Base-by-base conservation (phyloP, 768 basidiomycete species). In the Jaapia argillacea region DNA sequence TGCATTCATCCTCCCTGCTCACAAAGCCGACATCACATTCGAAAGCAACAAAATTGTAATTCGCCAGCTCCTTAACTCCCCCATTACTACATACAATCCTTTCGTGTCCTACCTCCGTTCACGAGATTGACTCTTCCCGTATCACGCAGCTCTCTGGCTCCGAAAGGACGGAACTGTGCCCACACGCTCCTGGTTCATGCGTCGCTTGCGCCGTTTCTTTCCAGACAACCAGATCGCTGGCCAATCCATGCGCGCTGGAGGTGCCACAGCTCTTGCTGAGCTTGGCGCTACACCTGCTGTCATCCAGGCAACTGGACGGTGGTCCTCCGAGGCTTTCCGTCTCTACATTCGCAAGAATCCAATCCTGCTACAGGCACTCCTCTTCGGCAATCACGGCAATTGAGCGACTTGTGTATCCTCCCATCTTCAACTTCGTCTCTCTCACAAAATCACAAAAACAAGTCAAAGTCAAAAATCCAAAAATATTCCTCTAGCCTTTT, bases 281-380 rank as follows among this genome's bases (percentile, higher is more conserved):
- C 23, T 45, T 0, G 65, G 68, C 0, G 49, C 55, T 1, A 39
- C 62, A 0, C 54, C 58, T 1, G 40, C 52, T 25, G 25, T 51
- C 20, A 71, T 72, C 35, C 67, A 67, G 42, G 61, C 58, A 0
- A 45, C 55, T 1, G 67, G 69, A 0, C 53, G 66, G 1, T 72
- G 70, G 70, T 45, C 63, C 0, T 68, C 65, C 0, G 51, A 58
- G 1, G 47, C 64, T 0, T 70, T 56, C 45, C 49, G 56, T 24
- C 51, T 57, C 22, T 71, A 72, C 49, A 64, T 71, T n/a, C 55
- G 66, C 2, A 60, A 68, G 41, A 49, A 69, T 40, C 66, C 66
- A 18, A 55, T 54, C 1, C 21, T 70, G 2, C 43, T 68, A 0
- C 58, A 57, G 21, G 51, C 52, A 4, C 52, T 59, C 36, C 37